Evolutionary conservation across 257 asterid species (phyloP), one percentile per base, ranked within the genome.

Genomic region (Thymus mandschuricus): DNA sequence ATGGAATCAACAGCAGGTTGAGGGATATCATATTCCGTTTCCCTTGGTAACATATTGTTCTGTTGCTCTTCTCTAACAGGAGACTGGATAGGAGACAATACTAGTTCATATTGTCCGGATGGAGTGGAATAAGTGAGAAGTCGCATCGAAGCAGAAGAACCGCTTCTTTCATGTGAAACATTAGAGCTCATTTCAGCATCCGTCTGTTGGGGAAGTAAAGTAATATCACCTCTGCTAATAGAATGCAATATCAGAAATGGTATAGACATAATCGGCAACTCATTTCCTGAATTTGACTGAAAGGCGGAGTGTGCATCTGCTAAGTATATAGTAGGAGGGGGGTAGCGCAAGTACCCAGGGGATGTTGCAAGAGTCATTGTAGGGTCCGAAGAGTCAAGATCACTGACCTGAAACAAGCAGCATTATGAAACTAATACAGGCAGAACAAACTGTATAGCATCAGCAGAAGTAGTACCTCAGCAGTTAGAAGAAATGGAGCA

Each of bases 401-500:
- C 97, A 82, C 87, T 94, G 79, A 86, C 91, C 98, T 94, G 98
- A 5, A 98, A 86, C 63, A 50, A 67, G 79, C 59, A 33, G 10
- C 48, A 68, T 35, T 21, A 48, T 64, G 62, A 66, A 73, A 79
- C 69, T 30, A 57, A 60, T 21, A 58, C 99, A 46, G 99, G 89
- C 74, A 94, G 83, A 77, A 94, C 97, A 76, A 88, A 89, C 28
- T 98, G 99, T 10, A 31, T 60, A 66, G 73, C 43, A 77, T 59
- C 73, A 78, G 56, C 71, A 48, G 71, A 73, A 78, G 5, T 69
- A 71, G 66, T 86, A 95, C 99, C 98, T 95, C 99, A 49, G 99
- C 99, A 59, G 99, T 92, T 73, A 95, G 82, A 79, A 95, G 99
- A 76, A 89, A 89, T 45, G 99, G 99, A 15, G 99, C 99, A 49